These are phyloP conservation scores for Akanthomyces dipterigenus DNA, from an alignment of 2,329 filamentous ascomycete genomes.

Conservation along the genomic window DNA sequence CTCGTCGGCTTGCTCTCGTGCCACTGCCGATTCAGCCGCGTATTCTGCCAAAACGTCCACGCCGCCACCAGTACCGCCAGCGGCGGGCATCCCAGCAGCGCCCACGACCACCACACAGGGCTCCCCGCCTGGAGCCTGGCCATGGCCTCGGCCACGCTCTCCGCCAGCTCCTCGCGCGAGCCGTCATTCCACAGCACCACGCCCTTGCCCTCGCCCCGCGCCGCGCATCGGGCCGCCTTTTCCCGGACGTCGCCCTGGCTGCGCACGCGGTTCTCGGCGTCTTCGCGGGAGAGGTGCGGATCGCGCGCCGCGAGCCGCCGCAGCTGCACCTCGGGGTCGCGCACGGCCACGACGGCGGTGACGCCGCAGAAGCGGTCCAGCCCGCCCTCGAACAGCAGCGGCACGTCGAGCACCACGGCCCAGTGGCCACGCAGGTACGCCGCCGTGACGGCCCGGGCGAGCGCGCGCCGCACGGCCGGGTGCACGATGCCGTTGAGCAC, in stretches of 20 bases:
- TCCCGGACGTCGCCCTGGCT: constrained; percentile 82
- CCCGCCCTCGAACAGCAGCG: constrained; percentile 81
- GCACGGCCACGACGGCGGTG: constrained; percentile 80
- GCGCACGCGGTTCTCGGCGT: constrained; percentile 77
- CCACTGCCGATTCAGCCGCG: constrained; percentile 65
- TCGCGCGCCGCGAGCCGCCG: constrained; percentile 68
- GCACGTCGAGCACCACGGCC: constrained; percentile 90
- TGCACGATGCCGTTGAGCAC: constrained; percentile 88
- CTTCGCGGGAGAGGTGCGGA: constrained; percentile 69
- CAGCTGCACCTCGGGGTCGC: constrained; percentile 77
- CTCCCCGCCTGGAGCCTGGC: constrained; percentile 53
- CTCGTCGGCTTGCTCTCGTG: constrained; percentile 43
- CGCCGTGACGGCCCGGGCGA: constrained; percentile 67
- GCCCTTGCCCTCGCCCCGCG: constrained; percentile 56
- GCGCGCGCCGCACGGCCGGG: constrained; percentile 76
- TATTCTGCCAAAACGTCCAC: constrained; percentile 69
- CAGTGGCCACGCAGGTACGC: constrained; percentile 71
- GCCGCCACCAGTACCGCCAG: constrained; percentile 60
- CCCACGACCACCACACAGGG: constrained; percentile 78
- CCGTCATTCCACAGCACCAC: constrained; percentile 90
- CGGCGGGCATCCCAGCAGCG: constrained; percentile 64
- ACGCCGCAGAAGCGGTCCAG: constrained; percentile 81
- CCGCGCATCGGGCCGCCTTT: constrained; percentile 71
- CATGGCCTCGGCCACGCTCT: constrained; percentile 62
- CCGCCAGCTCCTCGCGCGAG: constrained; percentile 60